phyloP scores from a whole-genome alignment of 2,329 filamentous ascomycete genomes.

The Diplodia sapinea region DNA sequence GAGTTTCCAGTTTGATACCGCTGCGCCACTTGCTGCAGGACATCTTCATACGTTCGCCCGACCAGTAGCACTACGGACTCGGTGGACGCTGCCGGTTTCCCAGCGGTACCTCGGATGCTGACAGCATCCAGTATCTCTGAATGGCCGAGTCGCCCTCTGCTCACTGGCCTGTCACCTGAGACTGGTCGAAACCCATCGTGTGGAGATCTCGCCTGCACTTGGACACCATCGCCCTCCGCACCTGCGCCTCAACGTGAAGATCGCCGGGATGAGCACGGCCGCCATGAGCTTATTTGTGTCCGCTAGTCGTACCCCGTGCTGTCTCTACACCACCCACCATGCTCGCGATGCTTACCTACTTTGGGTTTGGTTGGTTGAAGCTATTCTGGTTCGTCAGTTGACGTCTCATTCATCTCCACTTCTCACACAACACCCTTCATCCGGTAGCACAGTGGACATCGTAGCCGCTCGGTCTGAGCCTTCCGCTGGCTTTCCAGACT shows the following conservation, averaged over 20 bases:
- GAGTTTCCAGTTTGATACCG: constrained; percentile 5
- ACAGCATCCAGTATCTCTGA: neutral
- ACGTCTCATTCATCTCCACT: constrained; percentile 17
- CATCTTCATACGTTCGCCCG: neutral
- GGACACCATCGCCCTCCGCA: constrained; percentile 9
- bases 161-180: neutral
- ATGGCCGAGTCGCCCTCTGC: neutral
- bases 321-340: constrained; percentile 5
- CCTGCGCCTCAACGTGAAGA: constrained; percentile 8
- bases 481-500: constrained; percentile 10
- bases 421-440: constrained; percentile 11
- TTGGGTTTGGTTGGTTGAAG: neutral
- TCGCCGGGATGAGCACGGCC: neutral
- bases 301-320: neutral
- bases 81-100: neutral
- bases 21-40: constrained; percentile 9
- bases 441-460: neutral
- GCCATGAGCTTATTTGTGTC: neutral
- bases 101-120: neutral
- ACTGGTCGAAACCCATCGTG: constrained; percentile 14
- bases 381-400: constrained; percentile 5
- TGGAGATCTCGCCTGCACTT: constrained; percentile 14
- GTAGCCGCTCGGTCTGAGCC: neutral
- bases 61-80: neutral
- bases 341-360: constrained; percentile 10